These are phyloP conservation scores for Acephala macrosclerotiorum DNA, from an alignment of 2,329 filamentous ascomycete genomes.

Conservation along the genomic window DNA sequence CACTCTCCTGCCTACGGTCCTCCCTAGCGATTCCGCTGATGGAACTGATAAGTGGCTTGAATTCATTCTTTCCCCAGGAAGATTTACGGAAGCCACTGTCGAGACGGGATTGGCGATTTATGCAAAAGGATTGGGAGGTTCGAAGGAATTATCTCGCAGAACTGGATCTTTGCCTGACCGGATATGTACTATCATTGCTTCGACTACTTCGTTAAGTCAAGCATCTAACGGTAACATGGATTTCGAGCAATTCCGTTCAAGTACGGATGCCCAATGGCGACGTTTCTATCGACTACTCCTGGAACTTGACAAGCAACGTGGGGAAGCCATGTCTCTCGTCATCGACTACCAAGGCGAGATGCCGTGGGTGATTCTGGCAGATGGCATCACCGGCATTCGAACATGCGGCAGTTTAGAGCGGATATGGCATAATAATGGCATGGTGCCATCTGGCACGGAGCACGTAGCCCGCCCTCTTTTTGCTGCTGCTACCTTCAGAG, in stretches of 20 bases:
- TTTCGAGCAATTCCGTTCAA: constrained; percentile 75
- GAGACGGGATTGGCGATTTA: constrained; percentile 87
- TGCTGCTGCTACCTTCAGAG: constrained; percentile 74
- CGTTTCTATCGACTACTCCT: constrained; percentile 86
- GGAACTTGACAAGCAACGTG: constrained; percentile 85
- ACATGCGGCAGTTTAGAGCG: constrained; percentile 81
- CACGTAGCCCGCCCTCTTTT: constrained; percentile 69
- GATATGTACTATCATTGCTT: constrained; percentile 75
- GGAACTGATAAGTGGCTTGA: constrained; percentile 86
- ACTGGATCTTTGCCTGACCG: constrained; percentile 74
- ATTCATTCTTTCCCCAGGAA: constrained; percentile 82
- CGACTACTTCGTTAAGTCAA: constrained; percentile 71
- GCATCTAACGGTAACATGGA: constrained; percentile 71
- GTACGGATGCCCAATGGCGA: constrained; percentile 86
- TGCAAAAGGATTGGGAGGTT: constrained; percentile 64
- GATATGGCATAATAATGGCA: constrained; percentile 70
- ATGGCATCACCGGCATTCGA: constrained; percentile 80
- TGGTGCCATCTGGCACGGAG: constrained; percentile 57
- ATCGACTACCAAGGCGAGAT: constrained; percentile 75
- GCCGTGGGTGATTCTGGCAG: constrained; percentile 85
- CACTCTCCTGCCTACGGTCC: constrained; percentile 62
- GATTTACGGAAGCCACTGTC: constrained; percentile 80
- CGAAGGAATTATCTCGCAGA: constrained; percentile 51
- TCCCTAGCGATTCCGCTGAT: constrained; percentile 70
- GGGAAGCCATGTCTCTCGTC: constrained; percentile 80